Evolutionary conservation across 2,329 filamentous ascomycete species (phyloP).

Genomic region (Mycocentrospora acerina): DNA sequence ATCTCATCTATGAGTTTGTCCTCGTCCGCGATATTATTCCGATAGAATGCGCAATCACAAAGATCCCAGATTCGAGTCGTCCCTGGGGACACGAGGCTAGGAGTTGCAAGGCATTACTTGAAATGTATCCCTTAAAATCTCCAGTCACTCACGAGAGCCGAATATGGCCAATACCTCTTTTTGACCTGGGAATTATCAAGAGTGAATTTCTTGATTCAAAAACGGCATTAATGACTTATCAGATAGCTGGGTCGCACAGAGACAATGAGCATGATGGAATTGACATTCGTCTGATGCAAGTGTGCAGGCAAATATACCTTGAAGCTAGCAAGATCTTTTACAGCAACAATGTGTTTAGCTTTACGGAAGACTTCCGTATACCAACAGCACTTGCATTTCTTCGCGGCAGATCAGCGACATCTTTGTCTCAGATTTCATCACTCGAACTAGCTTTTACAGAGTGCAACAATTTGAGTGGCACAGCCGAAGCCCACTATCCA

Average conservation of each 20-base stretch:
- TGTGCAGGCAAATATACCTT: conserved; percentile 21
- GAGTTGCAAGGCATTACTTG: conserved; percentile 5
- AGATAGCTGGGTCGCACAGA: conserved; percentile 9
- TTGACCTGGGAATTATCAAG: too few relatives aligned
- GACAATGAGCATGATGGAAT: conserved; percentile 1
- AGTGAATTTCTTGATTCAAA: too few relatives aligned
- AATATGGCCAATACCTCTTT: too few relatives aligned
- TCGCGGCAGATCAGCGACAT: conserved; percentile 17
- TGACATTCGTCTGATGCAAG: conserved; percentile 14
- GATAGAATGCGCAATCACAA: conserved; percentile 15
- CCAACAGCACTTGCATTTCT: conserved; percentile 27
- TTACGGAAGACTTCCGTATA: conserved; percentile 19
- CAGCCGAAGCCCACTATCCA: conserved; percentile 14
- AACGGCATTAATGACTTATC: conserved; percentile 23
- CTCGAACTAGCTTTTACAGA: conserved; percentile 21
- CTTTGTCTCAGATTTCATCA: conserved; percentile 14
- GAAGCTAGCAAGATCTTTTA: conserved; percentile 27
- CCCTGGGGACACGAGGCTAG: conserved; percentile 4
- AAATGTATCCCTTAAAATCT: conserved; percentile 10
- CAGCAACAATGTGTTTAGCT: conserved; percentile 23
- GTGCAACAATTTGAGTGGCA: conserved; percentile 19
- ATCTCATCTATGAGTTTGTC: conserved; percentile 21
- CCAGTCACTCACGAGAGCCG: too few relatives aligned
- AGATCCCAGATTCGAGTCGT: conserved; percentile 3
- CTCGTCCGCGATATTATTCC: conserved; percentile 17